Evolutionary conservation across 805 yeast genomes (phyloP).

Genomic region (Millerozyma acaciae): DNA sequence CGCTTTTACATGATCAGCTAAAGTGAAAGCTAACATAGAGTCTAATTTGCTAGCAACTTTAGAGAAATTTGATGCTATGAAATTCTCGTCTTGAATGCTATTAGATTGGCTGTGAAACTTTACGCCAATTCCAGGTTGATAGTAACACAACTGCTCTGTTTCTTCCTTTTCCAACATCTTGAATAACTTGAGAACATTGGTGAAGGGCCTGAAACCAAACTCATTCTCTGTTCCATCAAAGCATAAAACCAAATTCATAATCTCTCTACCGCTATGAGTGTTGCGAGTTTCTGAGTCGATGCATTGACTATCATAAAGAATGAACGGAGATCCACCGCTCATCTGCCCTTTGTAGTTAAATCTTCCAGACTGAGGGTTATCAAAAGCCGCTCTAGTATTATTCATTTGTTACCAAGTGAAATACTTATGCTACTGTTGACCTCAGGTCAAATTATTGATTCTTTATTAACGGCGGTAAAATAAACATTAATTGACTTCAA

Average conservation of each 20-base stretch:
- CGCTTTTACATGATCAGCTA: conserved; percentile 53
- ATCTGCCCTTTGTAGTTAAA: too few relatives aligned
- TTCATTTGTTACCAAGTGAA: too few relatives aligned
- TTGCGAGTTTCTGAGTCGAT: too few relatives aligned
- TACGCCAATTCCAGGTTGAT: conserved; percentile 67
- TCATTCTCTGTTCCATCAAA: conserved; percentile 62
- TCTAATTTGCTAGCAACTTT: conserved; percentile 25
- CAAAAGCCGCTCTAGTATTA: too few relatives aligned
- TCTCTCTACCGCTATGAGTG: neutral
- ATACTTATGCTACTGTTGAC: too few relatives aligned
- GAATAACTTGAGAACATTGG: conserved; percentile 53
- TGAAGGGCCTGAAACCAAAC: conserved; percentile 52
- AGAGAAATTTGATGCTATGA: conserved; percentile 8
- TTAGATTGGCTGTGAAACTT: conserved; percentile 39
- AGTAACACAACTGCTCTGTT: conserved; percentile 50
- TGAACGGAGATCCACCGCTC: too few relatives aligned
- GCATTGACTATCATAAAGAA: too few relatives aligned
- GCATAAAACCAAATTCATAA: conserved; percentile 48
- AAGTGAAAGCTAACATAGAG: conserved; percentile 48
- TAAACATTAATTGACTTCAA: too few relatives aligned
- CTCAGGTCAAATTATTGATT: too few relatives aligned
- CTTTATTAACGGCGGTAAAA: too few relatives aligned
- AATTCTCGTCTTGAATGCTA: conserved; percentile 16
- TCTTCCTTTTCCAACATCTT: conserved; percentile 46
- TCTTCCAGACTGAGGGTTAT: too few relatives aligned